phyloP scores from a whole-genome alignment of 179 eudicot genomes.

The Pouteria campechiana region DNA sequence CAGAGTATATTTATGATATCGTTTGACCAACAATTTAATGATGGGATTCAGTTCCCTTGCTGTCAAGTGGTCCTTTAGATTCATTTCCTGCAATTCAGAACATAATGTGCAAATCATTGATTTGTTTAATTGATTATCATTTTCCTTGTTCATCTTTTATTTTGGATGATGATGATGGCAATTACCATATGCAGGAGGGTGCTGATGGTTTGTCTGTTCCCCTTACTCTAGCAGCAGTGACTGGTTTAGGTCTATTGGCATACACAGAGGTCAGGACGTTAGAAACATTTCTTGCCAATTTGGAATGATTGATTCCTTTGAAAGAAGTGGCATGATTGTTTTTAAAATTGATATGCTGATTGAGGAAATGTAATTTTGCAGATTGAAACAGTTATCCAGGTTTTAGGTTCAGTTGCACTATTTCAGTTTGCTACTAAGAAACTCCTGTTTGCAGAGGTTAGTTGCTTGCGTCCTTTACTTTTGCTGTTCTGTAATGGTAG shows the following conservation, averaged over 20 bases:
- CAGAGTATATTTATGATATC: no score
- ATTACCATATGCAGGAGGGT: slow-evolving; percentile 60
- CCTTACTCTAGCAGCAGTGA: slow-evolving; percentile 63
- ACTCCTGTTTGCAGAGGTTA: slow-evolving; percentile 82
- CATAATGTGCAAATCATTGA: no score
- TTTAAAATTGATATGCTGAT: neutral
- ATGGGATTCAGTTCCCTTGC: no score
- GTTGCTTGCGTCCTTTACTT: neutral
- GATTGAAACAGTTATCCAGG: slow-evolving; percentile 86
- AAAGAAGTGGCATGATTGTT: neutral
- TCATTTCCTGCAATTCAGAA: no score
- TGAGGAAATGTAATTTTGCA: slow-evolving; percentile 15
- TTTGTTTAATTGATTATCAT: no score
- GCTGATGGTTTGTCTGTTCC: slow-evolving; percentile 36
- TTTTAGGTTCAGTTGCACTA: slow-evolving; percentile 80
- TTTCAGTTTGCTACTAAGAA: slow-evolving; percentile 80
- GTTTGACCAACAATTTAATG: no score
- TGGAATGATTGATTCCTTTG: neutral
- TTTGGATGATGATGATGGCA: no score
- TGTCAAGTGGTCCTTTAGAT: no score
- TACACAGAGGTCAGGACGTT: slow-evolving; percentile 59
- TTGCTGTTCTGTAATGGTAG: neutral
- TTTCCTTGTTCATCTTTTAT: no score
- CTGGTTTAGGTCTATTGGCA: slow-evolving; percentile 62
- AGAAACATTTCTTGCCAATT: no score